Conservation (phyloP, 306 rosid genomes). For the Cucurbita pepo region DNA sequence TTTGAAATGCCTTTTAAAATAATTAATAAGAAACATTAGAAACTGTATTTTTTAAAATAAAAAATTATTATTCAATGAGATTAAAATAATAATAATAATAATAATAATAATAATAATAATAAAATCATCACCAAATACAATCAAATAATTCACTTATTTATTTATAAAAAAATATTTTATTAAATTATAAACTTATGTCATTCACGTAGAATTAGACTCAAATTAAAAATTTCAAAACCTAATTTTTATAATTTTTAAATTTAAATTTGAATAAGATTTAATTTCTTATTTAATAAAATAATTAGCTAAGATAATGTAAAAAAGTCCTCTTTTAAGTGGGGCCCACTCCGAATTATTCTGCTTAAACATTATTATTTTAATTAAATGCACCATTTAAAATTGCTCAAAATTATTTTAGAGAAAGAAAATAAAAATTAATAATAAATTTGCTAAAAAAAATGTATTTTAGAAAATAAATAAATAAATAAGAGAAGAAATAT, state of each 20-base stretch:
- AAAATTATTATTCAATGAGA: background rate
- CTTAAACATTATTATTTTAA: background rate
- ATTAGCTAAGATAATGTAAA: background rate
- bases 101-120: background rate
- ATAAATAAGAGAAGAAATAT: background rate
- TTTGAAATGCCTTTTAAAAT: background rate
- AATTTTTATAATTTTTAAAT: background rate
- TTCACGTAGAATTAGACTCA: background rate
- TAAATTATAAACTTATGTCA: background rate
- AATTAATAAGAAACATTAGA: no score
- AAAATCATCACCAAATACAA: background rate
- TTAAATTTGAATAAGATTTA: background rate
- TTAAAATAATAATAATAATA: background rate
- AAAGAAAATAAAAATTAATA: background rate
- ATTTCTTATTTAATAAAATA: background rate
- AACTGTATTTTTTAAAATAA: no score
- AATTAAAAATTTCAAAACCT: background rate
- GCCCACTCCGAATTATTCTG: background rate
- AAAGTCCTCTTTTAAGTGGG: background rate
- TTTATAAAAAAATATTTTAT: background rate
- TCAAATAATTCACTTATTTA: background rate
- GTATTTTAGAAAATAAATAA: background rate
- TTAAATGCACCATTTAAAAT: background rate
- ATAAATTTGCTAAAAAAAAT: background rate
- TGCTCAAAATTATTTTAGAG: background rate